Conservation (phyloP, 768 basidiomycete genomes). For the Rickenella mellea region DNA sequence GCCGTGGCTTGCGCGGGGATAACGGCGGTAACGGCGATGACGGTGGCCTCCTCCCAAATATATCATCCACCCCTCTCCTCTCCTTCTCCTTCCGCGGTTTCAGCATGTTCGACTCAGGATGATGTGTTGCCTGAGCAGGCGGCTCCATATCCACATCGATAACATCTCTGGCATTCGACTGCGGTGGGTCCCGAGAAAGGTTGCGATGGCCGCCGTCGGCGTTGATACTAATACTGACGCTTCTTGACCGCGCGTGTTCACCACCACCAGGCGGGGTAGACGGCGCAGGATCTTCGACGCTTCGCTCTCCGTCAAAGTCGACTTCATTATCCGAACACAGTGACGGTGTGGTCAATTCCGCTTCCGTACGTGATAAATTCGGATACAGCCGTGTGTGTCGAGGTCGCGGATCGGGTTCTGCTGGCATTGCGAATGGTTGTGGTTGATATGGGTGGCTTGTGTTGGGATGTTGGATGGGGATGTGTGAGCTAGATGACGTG, state of each 20-base stretch:
- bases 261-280: slow-evolving; percentile 41
- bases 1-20: slow-evolving; percentile 44
- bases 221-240: not conserved
- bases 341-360: slow-evolving; percentile 51
- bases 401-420: too few relatives aligned
- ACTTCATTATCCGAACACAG: slow-evolving; percentile 66
- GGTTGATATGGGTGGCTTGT: too few relatives aligned
- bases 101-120: too few relatives aligned
- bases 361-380: slow-evolving; percentile 25
- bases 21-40: slow-evolving; percentile 51
- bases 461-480: too few relatives aligned
- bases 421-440: too few relatives aligned
- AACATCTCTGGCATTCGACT: slow-evolving; percentile 13
- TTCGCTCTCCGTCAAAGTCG: slow-evolving; percentile 33
- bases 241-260: not conserved
- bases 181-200: too few relatives aligned
- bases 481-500: slow-evolving; percentile 16
- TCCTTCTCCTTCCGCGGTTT: too few relatives aligned
- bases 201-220: too few relatives aligned
- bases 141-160: slow-evolving; percentile 31
- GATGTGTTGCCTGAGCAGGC: too few relatives aligned
- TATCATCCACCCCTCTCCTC: too few relatives aligned
- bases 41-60: slow-evolving; percentile 54
- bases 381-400: too few relatives aligned
- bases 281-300: slow-evolving; percentile 35